Evolutionary conservation across 2,329 filamentous ascomycete species (phyloP).

Genomic region (Myotisia sp.): DNA sequence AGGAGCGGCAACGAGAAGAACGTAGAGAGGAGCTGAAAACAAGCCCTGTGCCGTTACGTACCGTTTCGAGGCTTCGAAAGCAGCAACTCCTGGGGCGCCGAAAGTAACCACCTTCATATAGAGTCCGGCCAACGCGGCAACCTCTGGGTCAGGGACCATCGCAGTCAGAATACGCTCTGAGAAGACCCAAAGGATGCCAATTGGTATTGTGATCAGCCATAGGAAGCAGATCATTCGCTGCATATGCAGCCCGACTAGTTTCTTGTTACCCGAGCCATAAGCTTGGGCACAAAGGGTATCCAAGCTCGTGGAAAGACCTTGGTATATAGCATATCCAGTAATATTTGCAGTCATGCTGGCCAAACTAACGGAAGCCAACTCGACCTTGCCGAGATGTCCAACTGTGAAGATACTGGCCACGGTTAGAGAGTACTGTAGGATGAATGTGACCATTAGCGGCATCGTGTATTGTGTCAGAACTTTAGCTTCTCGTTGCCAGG

Average conservation of each 20-base stretch:
- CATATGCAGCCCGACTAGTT: slow-evolving; percentile 71
- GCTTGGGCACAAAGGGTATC: slow-evolving; percentile 91
- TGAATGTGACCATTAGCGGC: slow-evolving; percentile 58
- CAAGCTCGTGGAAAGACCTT: slow-evolving; percentile 75
- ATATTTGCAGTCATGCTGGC: slow-evolving; percentile 71
- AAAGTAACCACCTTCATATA: slow-evolving; percentile 58
- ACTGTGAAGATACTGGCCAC: slow-evolving; percentile 68
- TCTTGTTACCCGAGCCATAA: slow-evolving; percentile 79
- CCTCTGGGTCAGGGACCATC: slow-evolving; percentile 58
- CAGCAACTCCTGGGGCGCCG: slow-evolving; percentile 61
- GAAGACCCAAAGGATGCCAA: slow-evolving; percentile 56
- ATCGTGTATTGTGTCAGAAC: slow-evolving; percentile 59
- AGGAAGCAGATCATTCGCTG: slow-evolving; percentile 72
- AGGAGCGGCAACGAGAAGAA: slow-evolving; percentile 67
- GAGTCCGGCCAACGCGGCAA: slow-evolving; percentile 55
- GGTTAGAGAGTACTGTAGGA: slow-evolving; percentile 74
- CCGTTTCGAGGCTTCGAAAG: slow-evolving; percentile 68
- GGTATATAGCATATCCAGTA: slow-evolving; percentile 60
- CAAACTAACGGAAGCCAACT: slow-evolving; percentile 52
- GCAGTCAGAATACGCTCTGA: slow-evolving; percentile 49
- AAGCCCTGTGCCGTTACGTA: slow-evolving; percentile 77
- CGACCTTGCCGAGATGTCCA: slow-evolving; percentile 57
- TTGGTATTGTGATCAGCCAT: slow-evolving; percentile 56
- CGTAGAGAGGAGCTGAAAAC: slow-evolving; percentile 72
- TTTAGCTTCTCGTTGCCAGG: slow-evolving; percentile 79